These are phyloP conservation scores for Theileria orientalis DNA, from an alignment of 169 alveolate species.

Conservation along the genomic window DNA sequence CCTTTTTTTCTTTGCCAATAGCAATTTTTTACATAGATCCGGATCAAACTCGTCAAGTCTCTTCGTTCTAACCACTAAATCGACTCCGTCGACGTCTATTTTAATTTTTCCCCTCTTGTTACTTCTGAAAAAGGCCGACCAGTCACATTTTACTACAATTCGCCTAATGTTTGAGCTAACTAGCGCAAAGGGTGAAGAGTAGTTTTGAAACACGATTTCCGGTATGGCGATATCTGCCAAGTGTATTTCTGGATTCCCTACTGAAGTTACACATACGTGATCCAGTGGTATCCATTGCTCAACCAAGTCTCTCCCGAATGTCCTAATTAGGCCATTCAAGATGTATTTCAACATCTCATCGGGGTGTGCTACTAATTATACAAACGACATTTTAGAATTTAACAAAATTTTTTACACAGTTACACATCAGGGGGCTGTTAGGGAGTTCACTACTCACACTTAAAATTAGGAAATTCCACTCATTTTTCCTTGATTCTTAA, in stretches of 20 bases:
- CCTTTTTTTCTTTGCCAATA: slow-evolving; percentile 23
- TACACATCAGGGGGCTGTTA: too few species aligned
- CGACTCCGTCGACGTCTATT: slow-evolving; percentile 72
- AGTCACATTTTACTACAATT: slow-evolving; percentile 73
- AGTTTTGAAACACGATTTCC: slow-evolving; percentile 74
- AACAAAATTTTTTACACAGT: background rate
- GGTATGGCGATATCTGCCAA: slow-evolving; percentile 79
- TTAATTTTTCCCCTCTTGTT: slow-evolving; percentile 43
- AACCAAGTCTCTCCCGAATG: slow-evolving; percentile 72
- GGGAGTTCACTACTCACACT: background rate
- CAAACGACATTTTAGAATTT: background rate
- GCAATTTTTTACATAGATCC: background rate
- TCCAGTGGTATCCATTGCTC: slow-evolving; percentile 79
- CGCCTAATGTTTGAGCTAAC: slow-evolving; percentile 76
- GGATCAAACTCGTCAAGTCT: slow-evolving; percentile 29
- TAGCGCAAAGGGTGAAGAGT: slow-evolving; percentile 77
- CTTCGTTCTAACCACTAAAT: slow-evolving; percentile 52
- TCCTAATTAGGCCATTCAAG: slow-evolving; percentile 67
- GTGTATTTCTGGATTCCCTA: slow-evolving; percentile 77
- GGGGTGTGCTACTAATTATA: too few species aligned
- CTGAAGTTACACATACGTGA: slow-evolving; percentile 69
- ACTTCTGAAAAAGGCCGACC: slow-evolving; percentile 66
- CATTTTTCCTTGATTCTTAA: background rate
- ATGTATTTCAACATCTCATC: slow-evolving; percentile 61
- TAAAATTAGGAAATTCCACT: background rate